Percentiles rank a stretch among this genome's conserved stretches.
phyloP scores from a whole-genome alignment of 164 flowering plant genomes.

The Nelumbo lutea region DNA sequence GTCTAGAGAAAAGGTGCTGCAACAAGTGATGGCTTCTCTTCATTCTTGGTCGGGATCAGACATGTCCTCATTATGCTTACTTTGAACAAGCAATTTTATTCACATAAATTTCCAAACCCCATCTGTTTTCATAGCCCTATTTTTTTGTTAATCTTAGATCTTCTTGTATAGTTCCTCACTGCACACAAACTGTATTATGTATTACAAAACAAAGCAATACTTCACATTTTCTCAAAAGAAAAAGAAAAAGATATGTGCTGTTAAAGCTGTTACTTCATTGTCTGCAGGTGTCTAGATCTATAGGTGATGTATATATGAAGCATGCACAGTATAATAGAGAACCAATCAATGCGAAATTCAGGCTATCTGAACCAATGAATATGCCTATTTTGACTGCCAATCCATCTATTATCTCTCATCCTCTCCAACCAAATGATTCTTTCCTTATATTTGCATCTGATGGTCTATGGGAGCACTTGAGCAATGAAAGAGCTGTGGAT shows the following conservation, averaged over 20 bases:
- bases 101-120: too few relatives aligned
- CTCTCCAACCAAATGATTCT: conserved; percentile 62
- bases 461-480: conserved; percentile 92
- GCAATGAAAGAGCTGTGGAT: conserved; percentile 52
- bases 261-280: conserved; percentile 11
- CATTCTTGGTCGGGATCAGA: too few relatives aligned
- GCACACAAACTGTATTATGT: too few relatives aligned
- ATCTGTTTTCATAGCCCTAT: too few relatives aligned
- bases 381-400: conserved; percentile 62
- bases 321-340: conserved; percentile 58
- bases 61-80: too few relatives aligned
- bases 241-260: background rate
- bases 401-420: conserved; percentile 53
- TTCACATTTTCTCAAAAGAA: too few relatives aligned
- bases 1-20: too few relatives aligned
- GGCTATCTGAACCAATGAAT: conserved; percentile 62
- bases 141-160: too few relatives aligned
- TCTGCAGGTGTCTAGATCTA: conserved; percentile 79
- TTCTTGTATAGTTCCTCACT: too few relatives aligned
- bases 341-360: conserved; percentile 51
- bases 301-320: conserved; percentile 82
- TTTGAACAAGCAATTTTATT: too few relatives aligned
- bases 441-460: conserved; percentile 91
- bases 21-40: too few relatives aligned
- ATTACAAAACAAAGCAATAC: too few relatives aligned